Percentiles rank a stretch among this genome's conserved stretches.
These are phyloP conservation scores for Ascoidea asiatica DNA, from an alignment of 805 yeast genomes.

Conservation along the genomic window DNA sequence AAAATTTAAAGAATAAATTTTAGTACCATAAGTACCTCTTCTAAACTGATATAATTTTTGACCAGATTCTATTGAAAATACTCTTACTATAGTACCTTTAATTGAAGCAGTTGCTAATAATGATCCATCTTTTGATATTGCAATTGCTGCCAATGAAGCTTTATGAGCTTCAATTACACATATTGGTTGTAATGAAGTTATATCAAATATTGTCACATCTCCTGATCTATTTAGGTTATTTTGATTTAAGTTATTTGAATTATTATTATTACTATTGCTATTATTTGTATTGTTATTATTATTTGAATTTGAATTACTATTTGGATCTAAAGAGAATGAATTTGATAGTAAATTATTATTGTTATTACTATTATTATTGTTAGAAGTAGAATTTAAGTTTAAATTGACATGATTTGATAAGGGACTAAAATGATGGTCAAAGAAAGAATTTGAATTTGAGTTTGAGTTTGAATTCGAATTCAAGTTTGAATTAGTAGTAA, in stretches of 20 bases:
- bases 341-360: constrained; percentile 2
- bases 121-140: constrained; percentile 51
- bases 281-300: not conserved
- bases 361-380: constrained; percentile 8
- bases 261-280: constrained; percentile 2
- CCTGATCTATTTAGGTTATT: constrained; percentile 27
- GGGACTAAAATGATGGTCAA: too few relatives aligned
- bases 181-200: constrained; percentile 45
- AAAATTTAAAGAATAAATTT: constrained; percentile 64
- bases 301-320: not conserved
- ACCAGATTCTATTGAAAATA: constrained; percentile 52
- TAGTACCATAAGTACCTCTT: constrained; percentile 76
- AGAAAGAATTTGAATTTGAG: too few relatives aligned
- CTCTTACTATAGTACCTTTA: constrained; percentile 67
- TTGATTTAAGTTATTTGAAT: not conserved
- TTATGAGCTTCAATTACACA: constrained; percentile 67
- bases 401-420: too few relatives aligned
- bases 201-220: constrained; percentile 55
- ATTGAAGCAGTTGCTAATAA: constrained; percentile 62
- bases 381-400: too few relatives aligned
- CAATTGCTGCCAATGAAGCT: constrained; percentile 48
- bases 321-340: not conserved
- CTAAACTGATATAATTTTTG: constrained; percentile 54
- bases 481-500: too few relatives aligned
- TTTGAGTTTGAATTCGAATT: too few relatives aligned